A percentile compares a stretch with the other conserved stretches of the same genome.
Conservation (phyloP, 2,329 filamentous ascomycete species). For the Teratosphaeria destructans region DNA sequence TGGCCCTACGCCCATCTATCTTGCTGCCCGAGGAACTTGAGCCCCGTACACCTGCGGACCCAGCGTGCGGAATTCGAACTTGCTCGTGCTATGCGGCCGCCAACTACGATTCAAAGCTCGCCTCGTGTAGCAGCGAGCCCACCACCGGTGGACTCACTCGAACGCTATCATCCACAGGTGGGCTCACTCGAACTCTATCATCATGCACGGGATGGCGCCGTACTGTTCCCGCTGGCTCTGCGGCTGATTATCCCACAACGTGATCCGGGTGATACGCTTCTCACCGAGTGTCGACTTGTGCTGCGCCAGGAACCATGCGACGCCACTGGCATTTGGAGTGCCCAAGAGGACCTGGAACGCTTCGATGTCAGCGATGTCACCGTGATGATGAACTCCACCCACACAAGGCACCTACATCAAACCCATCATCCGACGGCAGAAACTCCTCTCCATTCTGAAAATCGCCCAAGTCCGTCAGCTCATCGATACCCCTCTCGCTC, state of each 20-base stretch:
- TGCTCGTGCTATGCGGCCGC: too few relatives aligned
- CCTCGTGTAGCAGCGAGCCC: not conserved
- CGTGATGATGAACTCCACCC: not conserved
- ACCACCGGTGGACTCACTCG: not conserved
- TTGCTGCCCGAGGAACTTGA: too few relatives aligned
- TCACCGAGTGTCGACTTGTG: conserved; percentile 2
- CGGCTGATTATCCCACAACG: conserved; percentile 4
- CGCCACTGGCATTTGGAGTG: conserved; percentile 6
- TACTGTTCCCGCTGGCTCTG: not conserved
- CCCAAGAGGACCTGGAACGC: conserved; percentile 2
- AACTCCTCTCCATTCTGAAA: not conserved
- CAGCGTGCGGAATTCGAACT: too few relatives aligned
- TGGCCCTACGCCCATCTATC: too few relatives aligned
- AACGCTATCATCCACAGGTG: too few relatives aligned
- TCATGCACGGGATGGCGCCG: conserved; percentile 5
- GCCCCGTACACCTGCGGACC: too few relatives aligned
- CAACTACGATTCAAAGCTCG: not conserved
- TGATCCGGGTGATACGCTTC: conserved; percentile 7
- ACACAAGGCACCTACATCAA: not conserved
- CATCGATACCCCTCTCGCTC: not conserved
- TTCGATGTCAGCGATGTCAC: not conserved
- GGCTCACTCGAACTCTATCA: conserved; percentile 8
- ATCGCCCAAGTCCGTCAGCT: not conserved
- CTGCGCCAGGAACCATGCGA: conserved; percentile 10
- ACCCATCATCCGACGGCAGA: not conserved